phyloP scores from a whole-genome alignment of 257 asterid species.

The Phtheirospermum japonicum region DNA sequence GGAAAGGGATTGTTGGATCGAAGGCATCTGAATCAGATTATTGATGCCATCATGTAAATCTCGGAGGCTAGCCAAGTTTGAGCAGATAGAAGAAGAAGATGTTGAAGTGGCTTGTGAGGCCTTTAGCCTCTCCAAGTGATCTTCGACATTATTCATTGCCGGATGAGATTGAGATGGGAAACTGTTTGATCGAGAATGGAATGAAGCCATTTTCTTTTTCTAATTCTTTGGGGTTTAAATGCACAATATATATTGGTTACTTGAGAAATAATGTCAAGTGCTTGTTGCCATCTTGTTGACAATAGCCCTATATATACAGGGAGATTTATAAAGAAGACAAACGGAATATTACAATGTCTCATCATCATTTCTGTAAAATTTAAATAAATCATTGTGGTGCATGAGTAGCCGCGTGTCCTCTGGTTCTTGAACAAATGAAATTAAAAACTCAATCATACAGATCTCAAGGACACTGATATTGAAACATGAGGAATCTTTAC shows the following conservation, averaged over 20 bases:
- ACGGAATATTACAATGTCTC: conserved; percentile 7
- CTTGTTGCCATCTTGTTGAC: neutral
- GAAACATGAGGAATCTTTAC: neutral
- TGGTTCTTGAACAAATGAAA: neutral
- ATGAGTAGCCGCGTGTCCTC: too few relatives aligned
- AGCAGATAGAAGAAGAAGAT: conserved; percentile 3
- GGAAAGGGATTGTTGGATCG: conserved; percentile 28
- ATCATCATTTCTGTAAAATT: conserved; percentile 5
- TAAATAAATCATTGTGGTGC: neutral
- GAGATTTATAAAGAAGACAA: conserved; percentile 2
- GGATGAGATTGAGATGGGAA: conserved; percentile 47
- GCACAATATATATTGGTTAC: neutral
- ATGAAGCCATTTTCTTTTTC: conserved; percentile 25
- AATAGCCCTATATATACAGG: neutral
- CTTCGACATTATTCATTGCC: conserved; percentile 14
- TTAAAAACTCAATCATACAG: too few relatives aligned
- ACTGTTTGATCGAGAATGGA: conserved; percentile 35
- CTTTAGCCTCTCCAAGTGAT: conserved; percentile 30
- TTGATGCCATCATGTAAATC: conserved; percentile 34
- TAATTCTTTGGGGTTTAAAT: too few relatives aligned
- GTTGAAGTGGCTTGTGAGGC: neutral
- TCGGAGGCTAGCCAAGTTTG: conserved; percentile 32
- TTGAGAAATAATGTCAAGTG: neutral
- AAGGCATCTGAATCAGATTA: conserved; percentile 34
- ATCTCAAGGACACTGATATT: too few relatives aligned